Conservation (phyloP, 306 rosid genomes). For the Notholithocarpus densiflorus region DNA sequence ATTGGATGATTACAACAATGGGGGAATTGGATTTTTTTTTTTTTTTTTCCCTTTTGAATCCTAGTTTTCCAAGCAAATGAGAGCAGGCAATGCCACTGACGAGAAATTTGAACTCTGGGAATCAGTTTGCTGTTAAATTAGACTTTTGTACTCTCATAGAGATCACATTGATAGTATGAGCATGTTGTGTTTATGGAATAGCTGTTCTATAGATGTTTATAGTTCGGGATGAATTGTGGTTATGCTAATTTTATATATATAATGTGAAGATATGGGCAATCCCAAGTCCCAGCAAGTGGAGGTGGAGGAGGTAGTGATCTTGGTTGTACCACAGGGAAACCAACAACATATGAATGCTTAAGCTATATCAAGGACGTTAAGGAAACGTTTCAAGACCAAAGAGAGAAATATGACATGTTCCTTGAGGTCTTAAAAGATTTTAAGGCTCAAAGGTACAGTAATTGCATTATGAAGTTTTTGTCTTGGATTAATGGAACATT, state of each 20-base stretch:
- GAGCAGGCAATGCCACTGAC: no score
- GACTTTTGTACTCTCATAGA: not conserved
- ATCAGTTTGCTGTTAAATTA: not conserved
- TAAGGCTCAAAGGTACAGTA: conserved; percentile 83
- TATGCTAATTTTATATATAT: not conserved
- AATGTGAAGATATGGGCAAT: conserved; percentile 56
- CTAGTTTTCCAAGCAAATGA: no score
- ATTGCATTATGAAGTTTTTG: conserved; percentile 2
- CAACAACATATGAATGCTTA: conserved; percentile 72
- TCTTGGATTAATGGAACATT: conserved; percentile 7
- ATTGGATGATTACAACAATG: no score
- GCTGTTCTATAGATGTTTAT: not conserved
- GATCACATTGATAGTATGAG: conserved; percentile 1
- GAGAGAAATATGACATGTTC: conserved; percentile 75
- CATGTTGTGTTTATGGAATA: conserved; percentile 15
- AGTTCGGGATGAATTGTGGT: not conserved
- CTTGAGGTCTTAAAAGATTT: conserved; percentile 95
- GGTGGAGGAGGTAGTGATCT: not conserved
- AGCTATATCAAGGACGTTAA: conserved; percentile 81
- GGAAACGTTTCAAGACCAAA: conserved; percentile 80
- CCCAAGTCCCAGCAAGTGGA: conserved; percentile 55
- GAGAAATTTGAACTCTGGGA: not conserved
- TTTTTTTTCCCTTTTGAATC: no score
- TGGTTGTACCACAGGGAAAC: conserved; percentile 46
- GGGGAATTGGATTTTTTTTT: no score